A percentile compares a stretch with the other conserved stretches of the same genome.
phyloP scores from a whole-genome alignment of 2,329 filamentous ascomycete genomes.

The Cladobotryum protrusum region DNA sequence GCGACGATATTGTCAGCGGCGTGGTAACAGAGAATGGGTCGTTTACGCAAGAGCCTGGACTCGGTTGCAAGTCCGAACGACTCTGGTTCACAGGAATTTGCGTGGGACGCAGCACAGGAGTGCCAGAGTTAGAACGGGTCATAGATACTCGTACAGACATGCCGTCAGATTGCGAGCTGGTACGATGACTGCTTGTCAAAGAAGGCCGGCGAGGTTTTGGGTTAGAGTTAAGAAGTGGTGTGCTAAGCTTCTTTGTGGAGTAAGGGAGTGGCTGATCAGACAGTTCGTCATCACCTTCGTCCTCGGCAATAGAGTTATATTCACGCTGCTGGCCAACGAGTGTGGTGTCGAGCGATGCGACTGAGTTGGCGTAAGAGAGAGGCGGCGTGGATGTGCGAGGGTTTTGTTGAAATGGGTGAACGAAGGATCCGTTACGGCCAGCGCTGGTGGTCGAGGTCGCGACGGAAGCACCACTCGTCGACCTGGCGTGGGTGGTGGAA shows the following conservation, averaged over 20 bases:
- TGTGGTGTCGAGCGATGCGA: slow-evolving; percentile 43
- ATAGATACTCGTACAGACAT: slow-evolving; percentile 22
- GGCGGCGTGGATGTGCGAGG: slow-evolving; percentile 56
- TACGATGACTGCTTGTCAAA: slow-evolving; percentile 28
- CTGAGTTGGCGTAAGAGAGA: slow-evolving; percentile 51
- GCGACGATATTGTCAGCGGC: slow-evolving; percentile 21
- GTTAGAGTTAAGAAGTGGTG: slow-evolving; percentile 12
- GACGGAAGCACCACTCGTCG: slow-evolving; percentile 51
- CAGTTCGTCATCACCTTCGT: slow-evolving; percentile 43
- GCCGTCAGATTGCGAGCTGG: slow-evolving; percentile 29
- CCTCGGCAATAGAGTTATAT: slow-evolving; percentile 32
- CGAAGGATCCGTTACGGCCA: slow-evolving; percentile 43
- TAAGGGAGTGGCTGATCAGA: slow-evolving; percentile 16
- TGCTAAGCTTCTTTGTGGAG: slow-evolving; percentile 1
- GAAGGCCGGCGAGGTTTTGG: slow-evolving; percentile 20
- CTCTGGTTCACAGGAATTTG: slow-evolving; percentile 34
- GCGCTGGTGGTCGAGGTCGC: slow-evolving; percentile 46
- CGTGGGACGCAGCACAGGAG: slow-evolving; percentile 29
- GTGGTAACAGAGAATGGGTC: slow-evolving; percentile 26
- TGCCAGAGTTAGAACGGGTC: slow-evolving; percentile 23
- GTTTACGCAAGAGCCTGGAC: slow-evolving; percentile 23
- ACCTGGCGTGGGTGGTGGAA: slow-evolving; percentile 44
- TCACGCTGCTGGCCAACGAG: slow-evolving; percentile 35
- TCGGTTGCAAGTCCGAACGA: slow-evolving; percentile 43
- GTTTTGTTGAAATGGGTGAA: slow-evolving; percentile 60